Evolutionary conservation across 495 filamentous ascomycete species (phyloP), one percentile per base, ranked within the genome.

Genomic region (Achaetomiella virescens): DNA sequence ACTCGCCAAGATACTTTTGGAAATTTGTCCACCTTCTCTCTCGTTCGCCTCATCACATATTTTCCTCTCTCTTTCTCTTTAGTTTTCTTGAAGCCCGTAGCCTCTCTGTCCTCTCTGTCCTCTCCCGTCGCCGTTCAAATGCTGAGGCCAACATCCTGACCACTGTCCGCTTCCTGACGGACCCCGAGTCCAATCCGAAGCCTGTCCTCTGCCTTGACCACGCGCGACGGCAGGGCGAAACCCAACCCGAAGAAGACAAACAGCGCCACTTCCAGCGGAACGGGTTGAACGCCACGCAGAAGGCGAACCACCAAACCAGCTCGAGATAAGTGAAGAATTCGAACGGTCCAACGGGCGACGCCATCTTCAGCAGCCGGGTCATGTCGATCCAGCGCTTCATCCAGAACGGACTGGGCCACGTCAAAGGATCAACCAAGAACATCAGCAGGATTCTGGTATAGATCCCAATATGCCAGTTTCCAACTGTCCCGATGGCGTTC

Each of bases 321-420:
- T 95, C 89, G 1, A 84, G 76, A 61, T 95, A 93, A 0, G 90
- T 93, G 67, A 93, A 92, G 74, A 95, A 91, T 61, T 91, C 87
- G 63, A 91, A 90, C 0, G 87, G 85, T 2, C 78, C 80, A 0
- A 84, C 85, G 0, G 89, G 88, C 0, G 85, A 80, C 20, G 77
- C 70, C 6, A 61, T 61, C 70, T 95, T 95, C 62, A 93, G 70
- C 33, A 81, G 65, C n/a, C 81, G 76, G 8, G 90, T 95, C 76
- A 92, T 86, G 62, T 88, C 84, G 61, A 95, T 89, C 90, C 90
- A 95, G 6, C 80, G 74, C 71, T 86, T 83, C 89, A 93, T 95
- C 77, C 84, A 83, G 21, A 77, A 80, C 33, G 83, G 76, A 1
- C 76, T 81, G 0, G 90, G 90, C 18, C 84, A 75, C 0, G 88